phyloP scores from a whole-genome alignment of 345 rosid species.

The Brassica incana region DNA sequence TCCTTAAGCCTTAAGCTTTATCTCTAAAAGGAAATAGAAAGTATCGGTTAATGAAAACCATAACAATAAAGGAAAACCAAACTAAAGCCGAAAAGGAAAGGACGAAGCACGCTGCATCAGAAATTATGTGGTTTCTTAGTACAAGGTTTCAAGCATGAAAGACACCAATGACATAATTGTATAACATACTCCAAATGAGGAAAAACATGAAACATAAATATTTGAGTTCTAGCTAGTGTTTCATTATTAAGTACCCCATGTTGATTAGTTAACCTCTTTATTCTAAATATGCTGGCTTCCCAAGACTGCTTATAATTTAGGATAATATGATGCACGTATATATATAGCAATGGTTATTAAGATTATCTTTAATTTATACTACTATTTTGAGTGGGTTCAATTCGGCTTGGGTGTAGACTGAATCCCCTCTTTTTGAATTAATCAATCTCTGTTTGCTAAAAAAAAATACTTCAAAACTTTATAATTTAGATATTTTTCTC shows the following conservation, averaged over 20 bases:
- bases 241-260: constrained; percentile 14
- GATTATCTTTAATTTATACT: background rate
- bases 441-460: too few species aligned
- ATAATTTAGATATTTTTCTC: background rate
- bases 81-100: too few species aligned
- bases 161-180: background rate
- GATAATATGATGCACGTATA: background rate
- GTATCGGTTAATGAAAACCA: too few species aligned
- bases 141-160: constrained; percentile 33
- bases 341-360: background rate
- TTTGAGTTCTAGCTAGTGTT: constrained; percentile 9
- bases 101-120: too few species aligned
- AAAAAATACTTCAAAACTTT: background rate
- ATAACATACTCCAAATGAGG: constrained; percentile 9
- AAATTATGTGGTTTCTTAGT: constrained; percentile 11
- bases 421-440: too few species aligned
- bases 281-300: constrained; percentile 9
- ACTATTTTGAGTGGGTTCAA: background rate
- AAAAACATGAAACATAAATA: constrained; percentile 21
- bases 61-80: too few species aligned
- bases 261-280: constrained; percentile 20
- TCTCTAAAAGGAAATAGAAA: too few species aligned
- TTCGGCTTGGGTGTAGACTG: background rate
- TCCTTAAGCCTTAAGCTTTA: too few species aligned
- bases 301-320: background rate